Percentiles rank a stretch among this genome's conserved stretches.
phyloP scores from a whole-genome alignment of 345 rosid species.

The Eucalyptus curtisii region DNA sequence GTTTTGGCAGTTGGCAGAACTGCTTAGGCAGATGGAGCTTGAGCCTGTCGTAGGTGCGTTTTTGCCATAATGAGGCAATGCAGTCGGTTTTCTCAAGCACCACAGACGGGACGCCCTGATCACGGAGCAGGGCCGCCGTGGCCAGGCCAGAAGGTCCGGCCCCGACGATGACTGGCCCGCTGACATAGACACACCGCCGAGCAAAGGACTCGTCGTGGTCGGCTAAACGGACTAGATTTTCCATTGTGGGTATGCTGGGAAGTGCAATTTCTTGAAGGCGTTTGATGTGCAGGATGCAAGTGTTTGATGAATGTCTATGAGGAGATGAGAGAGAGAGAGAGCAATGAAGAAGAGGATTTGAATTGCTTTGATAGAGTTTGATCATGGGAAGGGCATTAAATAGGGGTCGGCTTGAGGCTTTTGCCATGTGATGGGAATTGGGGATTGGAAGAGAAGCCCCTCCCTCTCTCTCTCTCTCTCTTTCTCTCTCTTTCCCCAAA shows the following conservation, averaged over 20 bases:
- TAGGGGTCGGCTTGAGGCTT: constrained; percentile 7
- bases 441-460: background rate
- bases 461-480: background rate
- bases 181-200: constrained; percentile 53
- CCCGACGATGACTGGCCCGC: constrained; percentile 73
- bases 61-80: constrained; percentile 82
- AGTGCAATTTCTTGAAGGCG: background rate
- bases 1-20: constrained; percentile 71
- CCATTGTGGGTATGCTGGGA: constrained; percentile 7
- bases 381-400: constrained; percentile 1
- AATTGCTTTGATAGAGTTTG: background rate
- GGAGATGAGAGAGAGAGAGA: background rate
- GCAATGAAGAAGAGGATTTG: background rate
- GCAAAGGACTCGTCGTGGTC: constrained; percentile 29
- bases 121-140: constrained; percentile 69
- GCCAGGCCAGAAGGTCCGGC: constrained; percentile 89
- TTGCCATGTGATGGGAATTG: background rate
- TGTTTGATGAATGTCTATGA: background rate
- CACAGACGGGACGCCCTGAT: constrained; percentile 57
- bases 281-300: background rate
- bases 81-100: constrained; percentile 78
- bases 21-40: constrained; percentile 81
- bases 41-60: constrained; percentile 70
- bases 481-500: background rate
- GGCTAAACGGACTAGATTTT: constrained; percentile 20